A percentile compares a stretch with the other conserved stretches of the same genome.
These are phyloP conservation scores for Dryadomyces sulphureus DNA, from an alignment of 2,329 filamentous ascomycete genomes.

Conservation along the genomic window DNA sequence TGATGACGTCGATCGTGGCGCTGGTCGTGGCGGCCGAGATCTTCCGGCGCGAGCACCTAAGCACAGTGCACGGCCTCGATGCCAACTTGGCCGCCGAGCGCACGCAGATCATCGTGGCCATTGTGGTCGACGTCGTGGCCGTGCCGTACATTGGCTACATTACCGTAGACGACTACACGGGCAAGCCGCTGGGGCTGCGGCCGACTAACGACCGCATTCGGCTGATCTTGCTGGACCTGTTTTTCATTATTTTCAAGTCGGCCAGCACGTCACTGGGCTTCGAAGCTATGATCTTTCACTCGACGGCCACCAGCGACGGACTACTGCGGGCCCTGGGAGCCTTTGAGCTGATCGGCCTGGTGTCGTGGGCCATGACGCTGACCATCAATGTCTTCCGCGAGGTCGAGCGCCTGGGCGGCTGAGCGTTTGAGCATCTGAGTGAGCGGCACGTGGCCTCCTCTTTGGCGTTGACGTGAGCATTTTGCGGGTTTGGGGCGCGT, in stretches of 20 bases:
- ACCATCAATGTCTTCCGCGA: conserved; percentile 14
- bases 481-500: too few relatives aligned
- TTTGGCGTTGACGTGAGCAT: too few relatives aligned
- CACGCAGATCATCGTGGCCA: conserved; percentile 73
- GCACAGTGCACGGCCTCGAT: neutral
- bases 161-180: conserved; percentile 91
- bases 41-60: conserved; percentile 39
- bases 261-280: conserved; percentile 68
- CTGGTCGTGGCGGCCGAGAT: conserved; percentile 67
- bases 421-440: too few relatives aligned
- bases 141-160: conserved; percentile 87
- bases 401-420: conserved; percentile 12
- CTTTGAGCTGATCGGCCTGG: conserved; percentile 13
- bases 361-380: conserved; percentile 13
- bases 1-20: conserved; percentile 69
- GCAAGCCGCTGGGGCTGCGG: conserved; percentile 79
- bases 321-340: conserved; percentile 10
- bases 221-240: conserved; percentile 78
- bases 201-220: conserved; percentile 73
- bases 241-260: conserved; percentile 96
- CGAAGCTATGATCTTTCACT: conserved; percentile 13
- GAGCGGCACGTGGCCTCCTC: too few relatives aligned
- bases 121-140: conserved; percentile 77
- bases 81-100: conserved; percentile 33
- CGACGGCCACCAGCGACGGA: conserved; percentile 4